Base-by-base conservation (phyloP, 768 basidiomycete species). In the Dictyophora rubrovolvata region DNA sequence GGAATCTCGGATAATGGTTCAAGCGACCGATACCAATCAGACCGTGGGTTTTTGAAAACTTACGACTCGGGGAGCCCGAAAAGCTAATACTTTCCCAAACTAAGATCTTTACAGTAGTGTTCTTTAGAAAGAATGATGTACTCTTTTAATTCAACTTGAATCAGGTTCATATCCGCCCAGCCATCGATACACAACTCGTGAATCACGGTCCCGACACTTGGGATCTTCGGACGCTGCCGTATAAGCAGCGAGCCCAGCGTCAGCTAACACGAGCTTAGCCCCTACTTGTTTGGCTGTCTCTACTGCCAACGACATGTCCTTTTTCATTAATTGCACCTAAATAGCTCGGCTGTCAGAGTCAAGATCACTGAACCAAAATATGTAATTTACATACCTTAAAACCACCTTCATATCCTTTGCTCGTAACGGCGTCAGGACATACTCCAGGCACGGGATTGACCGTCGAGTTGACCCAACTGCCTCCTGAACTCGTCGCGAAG, bases 301-400 rank as follows among this genome's bases (percentile, higher is more conserved):
- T 2, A 62, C 47, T 1, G 61, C 61, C 37, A 62, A 57, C 33
- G 28, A 22, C 50, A 62, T 54, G 42, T 62, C 61, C 51, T 62
- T 62, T 21, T 53, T 56, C 61, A 62, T 62, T 12, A 62, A 48
- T 36, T 62, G 61, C 14, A 62, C 57, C 57, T 59, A 34, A 51
- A 22, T 14, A 34, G 21, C 28, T 28, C 28, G n/a, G 36, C 14
- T 37, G 36, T 37, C 8, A 8, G 8, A n/a, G 42, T 42, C 42
- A 42, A 4, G 4, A n/a, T 12, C n/a, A 12, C 42, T 42, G 12
- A n/a, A n/a, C 2, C 17, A 10, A 55, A 55, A 55, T 14, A 28
- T n/a, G 8, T n/a, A 20, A 57, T 28, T 34, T 2, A 33, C 46
- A 16, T 53, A 36, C 57, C 46, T 62, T 62, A 56, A 62, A 62